These are phyloP conservation scores for Trichoderma pleuroti DNA, from an alignment of 2,329 filamentous ascomycete species.

Conservation along the genomic window DNA sequence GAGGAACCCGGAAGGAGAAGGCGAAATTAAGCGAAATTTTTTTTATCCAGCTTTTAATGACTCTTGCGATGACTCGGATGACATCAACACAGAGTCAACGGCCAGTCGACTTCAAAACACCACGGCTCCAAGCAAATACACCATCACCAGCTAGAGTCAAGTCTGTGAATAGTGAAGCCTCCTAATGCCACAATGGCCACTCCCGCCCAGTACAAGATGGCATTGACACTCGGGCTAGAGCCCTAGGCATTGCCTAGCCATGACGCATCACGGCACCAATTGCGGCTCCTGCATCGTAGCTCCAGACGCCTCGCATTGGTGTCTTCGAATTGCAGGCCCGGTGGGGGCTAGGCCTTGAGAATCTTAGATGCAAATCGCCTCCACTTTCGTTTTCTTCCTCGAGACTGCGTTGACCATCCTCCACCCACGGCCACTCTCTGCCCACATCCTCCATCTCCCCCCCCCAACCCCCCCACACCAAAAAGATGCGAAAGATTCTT, in stretches of 20 bases:
- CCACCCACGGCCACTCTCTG: conserved; percentile 9
- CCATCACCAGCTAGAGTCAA: neutral
- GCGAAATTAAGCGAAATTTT: conserved; percentile 2
- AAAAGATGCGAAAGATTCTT: conserved; percentile 18
- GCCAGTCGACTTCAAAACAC: neutral
- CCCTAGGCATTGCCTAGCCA: neutral
- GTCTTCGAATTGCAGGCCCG: conserved; percentile 6
- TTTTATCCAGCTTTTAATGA: neutral
- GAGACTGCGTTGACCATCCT: neutral
- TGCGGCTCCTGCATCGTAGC: conserved; percentile 12
- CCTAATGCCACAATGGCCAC: neutral
- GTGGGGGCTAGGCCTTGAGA: conserved; percentile 16
- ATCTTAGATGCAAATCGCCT: conserved; percentile 19
- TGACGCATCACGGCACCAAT: conserved; percentile 4
- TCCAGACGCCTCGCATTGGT: conserved; percentile 11
- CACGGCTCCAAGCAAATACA: neutral
- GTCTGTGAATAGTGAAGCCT: neutral
- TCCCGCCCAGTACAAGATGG: neutral
- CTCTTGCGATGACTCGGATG: neutral
- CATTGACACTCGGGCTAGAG: neutral
- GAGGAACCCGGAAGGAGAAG: neutral
- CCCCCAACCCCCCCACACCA: neutral
- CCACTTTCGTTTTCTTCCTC: conserved; percentile 13
- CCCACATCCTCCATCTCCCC: neutral
- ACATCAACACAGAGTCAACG: neutral